Evolutionary conservation across 306 rosid species (phyloP).

Genomic region (Pyrus communis): DNA sequence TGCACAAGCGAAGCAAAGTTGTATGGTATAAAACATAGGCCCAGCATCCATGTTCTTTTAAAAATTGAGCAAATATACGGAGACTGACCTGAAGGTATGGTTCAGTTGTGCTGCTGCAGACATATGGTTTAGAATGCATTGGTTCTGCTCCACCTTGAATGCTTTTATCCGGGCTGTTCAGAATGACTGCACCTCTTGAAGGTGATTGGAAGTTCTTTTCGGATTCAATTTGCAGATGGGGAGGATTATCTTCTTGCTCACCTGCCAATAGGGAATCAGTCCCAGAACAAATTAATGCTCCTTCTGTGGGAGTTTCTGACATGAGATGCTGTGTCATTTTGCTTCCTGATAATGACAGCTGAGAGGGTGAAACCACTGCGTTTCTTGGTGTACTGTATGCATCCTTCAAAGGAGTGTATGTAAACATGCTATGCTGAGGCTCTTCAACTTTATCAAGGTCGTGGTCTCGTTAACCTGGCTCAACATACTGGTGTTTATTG

Average conservation of each 20-base stretch:
- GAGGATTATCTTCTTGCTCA: conserved; percentile 8
- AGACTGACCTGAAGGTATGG: conserved; percentile 7
- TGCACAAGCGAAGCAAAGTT: not conserved
- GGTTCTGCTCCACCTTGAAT: conserved; percentile 12
- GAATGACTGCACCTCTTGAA: conserved; percentile 19
- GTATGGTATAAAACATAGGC: not conserved
- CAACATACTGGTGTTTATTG: conserved; percentile 17
- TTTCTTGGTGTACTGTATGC: conserved; percentile 16
- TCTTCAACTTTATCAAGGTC: conserved; percentile 24
- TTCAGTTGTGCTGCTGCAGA: conserved; percentile 6
- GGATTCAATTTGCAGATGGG: conserved; percentile 21
- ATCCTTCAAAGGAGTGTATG: conserved; percentile 12
- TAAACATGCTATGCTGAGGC: conserved; percentile 10
- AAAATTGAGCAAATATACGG: not conserved
- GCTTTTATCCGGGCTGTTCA: conserved; percentile 23
- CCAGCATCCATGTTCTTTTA: not conserved
- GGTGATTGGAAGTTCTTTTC: conserved; percentile 17
- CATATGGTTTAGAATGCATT: conserved; percentile 2
- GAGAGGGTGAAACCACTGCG: conserved; percentile 24
- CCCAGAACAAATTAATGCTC: conserved; percentile 2
- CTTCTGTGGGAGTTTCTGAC: conserved; percentile 15
- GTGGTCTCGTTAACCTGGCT: conserved; percentile 28
- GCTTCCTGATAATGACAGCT: conserved; percentile 21
- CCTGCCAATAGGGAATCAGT: conserved; percentile 15
- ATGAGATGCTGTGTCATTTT: conserved; percentile 23